Conservation (phyloP, 805 yeast species). For the Kodamaea leandrae region DNA sequence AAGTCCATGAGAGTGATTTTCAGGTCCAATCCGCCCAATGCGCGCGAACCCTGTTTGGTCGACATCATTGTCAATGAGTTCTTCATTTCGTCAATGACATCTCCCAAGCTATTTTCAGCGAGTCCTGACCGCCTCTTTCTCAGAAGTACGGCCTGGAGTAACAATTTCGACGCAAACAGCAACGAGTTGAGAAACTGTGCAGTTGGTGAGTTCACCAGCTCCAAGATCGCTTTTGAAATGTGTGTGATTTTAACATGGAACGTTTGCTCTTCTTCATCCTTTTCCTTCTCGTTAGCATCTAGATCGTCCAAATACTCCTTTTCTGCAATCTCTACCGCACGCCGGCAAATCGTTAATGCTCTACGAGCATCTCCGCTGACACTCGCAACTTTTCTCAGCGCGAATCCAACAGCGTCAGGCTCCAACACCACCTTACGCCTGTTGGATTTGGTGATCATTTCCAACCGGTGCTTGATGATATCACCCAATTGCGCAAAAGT, state of each 20-base stretch:
- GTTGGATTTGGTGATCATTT: constrained; percentile 34
- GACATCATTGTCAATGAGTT: constrained; percentile 46
- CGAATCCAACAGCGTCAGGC: constrained; percentile 83
- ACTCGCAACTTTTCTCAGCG: constrained; percentile 90
- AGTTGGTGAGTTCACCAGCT: constrained; percentile 75
- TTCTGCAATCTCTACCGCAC: constrained; percentile 90
- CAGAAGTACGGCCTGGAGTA: constrained; percentile 65
- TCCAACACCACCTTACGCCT: constrained; percentile 46
- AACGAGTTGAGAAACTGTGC: constrained; percentile 54
- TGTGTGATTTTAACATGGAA: constrained; percentile 68
- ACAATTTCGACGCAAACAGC: constrained; percentile 67
- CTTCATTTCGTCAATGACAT: constrained; percentile 72
- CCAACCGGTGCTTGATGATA: constrained; percentile 72
- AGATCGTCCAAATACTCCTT: constrained; percentile 40
- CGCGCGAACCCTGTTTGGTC: constrained; percentile 20
- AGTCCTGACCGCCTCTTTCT: constrained; percentile 64
- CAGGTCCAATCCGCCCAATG: constrained; percentile 17
- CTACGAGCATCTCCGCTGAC: constrained; percentile 97
- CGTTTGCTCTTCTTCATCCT: constrained; percentile 26
- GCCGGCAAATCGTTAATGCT: constrained; percentile 79
- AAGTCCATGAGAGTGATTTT: constrained; percentile 31
- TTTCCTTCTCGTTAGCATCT: constrained; percentile 16
- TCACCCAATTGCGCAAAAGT: constrained; percentile 71
- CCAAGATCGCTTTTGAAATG: constrained; percentile 75
- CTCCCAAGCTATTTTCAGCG: constrained; percentile 72